These are phyloP conservation scores for Psidium guajava DNA, from an alignment of 345 rosid genomes.

Conservation along the genomic window DNA sequence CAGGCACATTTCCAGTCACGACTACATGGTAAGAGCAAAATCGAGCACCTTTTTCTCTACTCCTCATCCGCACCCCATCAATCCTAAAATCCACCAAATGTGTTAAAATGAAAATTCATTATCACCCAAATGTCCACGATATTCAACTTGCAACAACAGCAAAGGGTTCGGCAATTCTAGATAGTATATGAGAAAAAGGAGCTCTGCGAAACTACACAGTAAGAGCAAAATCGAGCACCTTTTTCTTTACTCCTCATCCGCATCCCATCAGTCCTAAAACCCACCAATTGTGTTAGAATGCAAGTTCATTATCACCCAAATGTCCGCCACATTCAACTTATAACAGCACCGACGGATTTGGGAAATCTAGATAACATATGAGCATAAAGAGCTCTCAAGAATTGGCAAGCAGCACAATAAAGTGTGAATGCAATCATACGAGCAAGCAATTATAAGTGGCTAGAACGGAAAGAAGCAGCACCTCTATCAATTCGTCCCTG, in stretches of 20 bases:
- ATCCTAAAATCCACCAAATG: background rate
- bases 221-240: background rate
- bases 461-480: background rate
- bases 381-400: background rate
- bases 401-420: background rate
- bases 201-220: background rate
- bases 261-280: background rate
- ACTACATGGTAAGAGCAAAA: background rate
- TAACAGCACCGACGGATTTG: background rate
- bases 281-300: background rate
- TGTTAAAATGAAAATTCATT: too few relatives aligned
- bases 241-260: background rate
- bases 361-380: background rate
- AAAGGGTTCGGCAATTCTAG: background rate
- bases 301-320: background rate
- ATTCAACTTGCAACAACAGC: background rate
- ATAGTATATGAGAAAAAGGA: background rate
- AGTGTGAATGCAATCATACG: background rate
- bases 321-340: background rate
- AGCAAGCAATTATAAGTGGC: background rate
- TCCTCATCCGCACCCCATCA: background rate
- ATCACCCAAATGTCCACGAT: background rate
- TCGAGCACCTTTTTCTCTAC: background rate
- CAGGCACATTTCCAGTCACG: background rate
- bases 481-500: constrained; percentile 56